Conservation (phyloP, 1,284 basidiomycete genomes). For the Ceraceosorus guamensis region DNA sequence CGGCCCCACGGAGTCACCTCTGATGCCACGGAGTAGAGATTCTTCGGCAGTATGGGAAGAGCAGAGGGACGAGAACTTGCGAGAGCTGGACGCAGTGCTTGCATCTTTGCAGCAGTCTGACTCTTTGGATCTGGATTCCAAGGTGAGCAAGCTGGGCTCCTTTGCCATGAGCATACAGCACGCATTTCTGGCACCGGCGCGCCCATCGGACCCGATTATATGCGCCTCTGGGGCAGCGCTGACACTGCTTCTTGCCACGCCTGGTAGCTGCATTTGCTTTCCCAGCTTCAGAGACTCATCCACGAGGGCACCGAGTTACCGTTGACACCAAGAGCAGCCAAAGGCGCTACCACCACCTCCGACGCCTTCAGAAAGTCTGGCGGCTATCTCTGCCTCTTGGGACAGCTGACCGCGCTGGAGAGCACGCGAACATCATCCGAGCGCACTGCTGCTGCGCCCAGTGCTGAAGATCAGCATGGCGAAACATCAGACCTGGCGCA, state of each 20-base stretch:
- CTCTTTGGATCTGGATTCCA: not conserved
- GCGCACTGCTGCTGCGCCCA: not conserved
- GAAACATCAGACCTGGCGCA: not conserved
- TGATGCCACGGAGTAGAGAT: too few relatives aligned
- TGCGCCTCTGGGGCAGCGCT: too few relatives aligned
- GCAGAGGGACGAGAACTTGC: not conserved
- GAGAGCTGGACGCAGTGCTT: constrained; percentile 1
- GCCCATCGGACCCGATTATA: too few relatives aligned
- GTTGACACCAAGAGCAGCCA: not conserved
- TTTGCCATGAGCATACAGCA: not conserved
- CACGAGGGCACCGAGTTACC: constrained; percentile 14
- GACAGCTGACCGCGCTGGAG: constrained; percentile 32
- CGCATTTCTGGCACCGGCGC: too few relatives aligned
- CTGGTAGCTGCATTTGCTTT: constrained; percentile 21
- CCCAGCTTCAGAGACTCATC: constrained; percentile 28
- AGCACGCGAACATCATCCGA: not conserved
- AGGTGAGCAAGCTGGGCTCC: not conserved
- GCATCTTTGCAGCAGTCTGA: not conserved
- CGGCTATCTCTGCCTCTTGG: constrained; percentile 35
- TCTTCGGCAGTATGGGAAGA: too few relatives aligned
- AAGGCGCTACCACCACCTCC: constrained; percentile 6
- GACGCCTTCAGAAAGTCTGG: constrained; percentile 32
- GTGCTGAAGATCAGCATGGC: not conserved
- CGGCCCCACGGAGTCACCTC: too few relatives aligned
- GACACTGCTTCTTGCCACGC: not conserved